Evolutionary conservation across 768 basidiomycete genomes (phyloP).

Genomic region (Mycena indigotica): DNA sequence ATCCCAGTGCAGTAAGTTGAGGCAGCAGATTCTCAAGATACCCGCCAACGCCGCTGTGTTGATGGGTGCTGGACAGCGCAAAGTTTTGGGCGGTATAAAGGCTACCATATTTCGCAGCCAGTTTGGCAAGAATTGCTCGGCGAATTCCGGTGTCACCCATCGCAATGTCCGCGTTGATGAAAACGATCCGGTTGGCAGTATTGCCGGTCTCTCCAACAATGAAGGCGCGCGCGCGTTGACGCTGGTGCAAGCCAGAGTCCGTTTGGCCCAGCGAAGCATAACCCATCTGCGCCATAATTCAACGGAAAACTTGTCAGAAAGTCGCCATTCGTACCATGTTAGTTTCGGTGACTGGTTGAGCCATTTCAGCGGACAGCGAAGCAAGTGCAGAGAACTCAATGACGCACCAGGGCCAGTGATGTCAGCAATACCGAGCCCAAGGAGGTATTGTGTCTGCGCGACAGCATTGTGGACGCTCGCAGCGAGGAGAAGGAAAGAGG

Average conservation of each 20-base stretch:
- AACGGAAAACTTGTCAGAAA: no score
- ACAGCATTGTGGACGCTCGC: conserved; percentile 13
- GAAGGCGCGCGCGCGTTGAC: conserved; percentile 76
- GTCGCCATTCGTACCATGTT: no score
- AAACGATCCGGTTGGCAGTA: conserved; percentile 63
- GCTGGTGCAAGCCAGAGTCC: conserved; percentile 77
- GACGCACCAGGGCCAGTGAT: conserved; percentile 32
- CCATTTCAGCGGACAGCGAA: not conserved
- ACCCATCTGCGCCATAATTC: no score
- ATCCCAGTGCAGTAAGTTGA: conserved; percentile 73
- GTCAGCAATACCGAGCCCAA: conserved; percentile 73
- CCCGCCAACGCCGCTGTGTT: conserved; percentile 65
- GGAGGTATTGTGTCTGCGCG: conserved; percentile 49
- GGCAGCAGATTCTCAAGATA: conserved; percentile 80
- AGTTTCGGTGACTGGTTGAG: not conserved
- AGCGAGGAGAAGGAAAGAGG: conserved; percentile 15
- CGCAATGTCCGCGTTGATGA: conserved; percentile 79
- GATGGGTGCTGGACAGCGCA: conserved; percentile 74
- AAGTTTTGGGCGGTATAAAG: conserved; percentile 70
- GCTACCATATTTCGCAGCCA: conserved; percentile 59
- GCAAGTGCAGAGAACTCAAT: conserved; percentile 70
- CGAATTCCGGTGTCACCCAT: conserved; percentile 82
- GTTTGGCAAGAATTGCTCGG: conserved; percentile 61
- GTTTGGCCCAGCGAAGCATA: conserved; percentile 68
- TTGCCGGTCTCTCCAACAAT: conserved; percentile 67